phyloP scores from a whole-genome alignment of 371 early-diverging fungal species.

The Mortierella sp. region DNA sequence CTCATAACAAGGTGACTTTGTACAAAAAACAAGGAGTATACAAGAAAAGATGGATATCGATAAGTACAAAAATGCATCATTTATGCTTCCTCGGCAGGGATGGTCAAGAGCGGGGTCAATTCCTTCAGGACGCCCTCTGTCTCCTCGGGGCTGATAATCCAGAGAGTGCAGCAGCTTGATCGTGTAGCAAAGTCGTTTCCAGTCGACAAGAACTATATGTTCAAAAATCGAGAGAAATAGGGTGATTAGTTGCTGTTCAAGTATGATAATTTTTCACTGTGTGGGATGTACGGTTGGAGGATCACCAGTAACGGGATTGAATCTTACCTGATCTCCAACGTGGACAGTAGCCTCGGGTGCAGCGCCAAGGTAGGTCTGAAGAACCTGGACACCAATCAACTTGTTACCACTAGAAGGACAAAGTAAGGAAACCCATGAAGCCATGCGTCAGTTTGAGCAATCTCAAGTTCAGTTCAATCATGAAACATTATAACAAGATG shows the following conservation, averaged over 20 bases:
- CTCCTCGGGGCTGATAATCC: constrained; percentile 87
- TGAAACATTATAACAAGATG: neutral
- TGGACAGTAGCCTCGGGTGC: constrained; percentile 76
- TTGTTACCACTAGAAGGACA: constrained; percentile 68
- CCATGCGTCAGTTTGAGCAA: neutral
- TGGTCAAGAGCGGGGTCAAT: constrained; percentile 59
- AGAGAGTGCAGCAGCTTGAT: constrained; percentile 81
- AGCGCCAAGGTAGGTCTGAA: constrained; percentile 72
- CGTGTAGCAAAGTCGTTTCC: constrained; percentile 89
- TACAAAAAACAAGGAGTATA: neutral
- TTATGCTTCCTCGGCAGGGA: constrained; percentile 40
- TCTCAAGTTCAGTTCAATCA: neutral
- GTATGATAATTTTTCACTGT: neutral
- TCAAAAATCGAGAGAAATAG: neutral
- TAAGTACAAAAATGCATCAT: neutral
- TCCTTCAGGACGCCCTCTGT: constrained; percentile 77
- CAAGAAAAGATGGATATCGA: neutral
- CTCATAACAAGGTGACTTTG: neutral
- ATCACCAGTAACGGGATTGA: too few species aligned
- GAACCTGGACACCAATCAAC: constrained; percentile 77
- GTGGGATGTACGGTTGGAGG: too few species aligned
- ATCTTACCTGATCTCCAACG: constrained; percentile 84
- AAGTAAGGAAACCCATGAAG: neutral
- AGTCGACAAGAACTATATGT: constrained; percentile 79
- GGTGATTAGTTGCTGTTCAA: neutral